phyloP scores from a whole-genome alignment of 2,329 filamentous ascomycete genomes.

The Fusarium temperatum region DNA sequence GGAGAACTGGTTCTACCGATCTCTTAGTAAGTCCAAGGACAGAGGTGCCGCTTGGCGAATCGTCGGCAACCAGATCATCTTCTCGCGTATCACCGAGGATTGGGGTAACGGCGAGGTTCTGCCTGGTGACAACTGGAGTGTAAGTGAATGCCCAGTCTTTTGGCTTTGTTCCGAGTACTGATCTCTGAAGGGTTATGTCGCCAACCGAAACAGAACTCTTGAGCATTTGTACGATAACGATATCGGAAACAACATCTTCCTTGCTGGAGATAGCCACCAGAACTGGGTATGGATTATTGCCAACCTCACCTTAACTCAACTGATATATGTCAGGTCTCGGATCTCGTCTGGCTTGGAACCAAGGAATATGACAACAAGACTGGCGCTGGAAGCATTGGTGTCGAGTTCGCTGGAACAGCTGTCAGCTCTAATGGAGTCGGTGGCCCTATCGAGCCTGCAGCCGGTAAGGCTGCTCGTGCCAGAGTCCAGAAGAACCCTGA shows the following conservation, averaged over 20 bases:
- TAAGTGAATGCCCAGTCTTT: neutral
- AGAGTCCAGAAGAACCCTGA: slow-evolving; percentile 62
- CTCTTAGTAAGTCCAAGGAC: slow-evolving; percentile 64
- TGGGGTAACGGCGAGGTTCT: slow-evolving; percentile 42
- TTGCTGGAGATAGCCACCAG: slow-evolving; percentile 73
- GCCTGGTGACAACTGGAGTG: slow-evolving; percentile 45
- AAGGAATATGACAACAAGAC: slow-evolving; percentile 62
- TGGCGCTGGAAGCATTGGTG: slow-evolving; percentile 65
- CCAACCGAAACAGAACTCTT: slow-evolving; percentile 77
- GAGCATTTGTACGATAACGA: slow-evolving; percentile 72
- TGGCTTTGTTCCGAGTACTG: neutral
- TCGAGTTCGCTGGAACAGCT: slow-evolving; percentile 73
- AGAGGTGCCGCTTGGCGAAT: slow-evolving; percentile 77
- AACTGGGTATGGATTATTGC: slow-evolving; percentile 12
- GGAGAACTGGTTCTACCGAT: slow-evolving; percentile 77
- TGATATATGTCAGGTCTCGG: slow-evolving; percentile 57
- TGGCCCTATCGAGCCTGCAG: slow-evolving; percentile 58
- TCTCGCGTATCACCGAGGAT: slow-evolving; percentile 61
- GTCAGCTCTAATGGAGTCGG: slow-evolving; percentile 50
- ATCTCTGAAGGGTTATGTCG: slow-evolving; percentile 62
- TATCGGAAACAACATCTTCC: slow-evolving; percentile 77
- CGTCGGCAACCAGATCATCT: slow-evolving; percentile 76
- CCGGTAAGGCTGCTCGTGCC: slow-evolving; percentile 19
- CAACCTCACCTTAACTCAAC: fast-evolving
- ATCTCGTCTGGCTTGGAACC: slow-evolving; percentile 66